These are phyloP conservation scores for Fusarium protoensiforme DNA, from an alignment of 2,329 filamentous ascomycete genomes.

Conservation along the genomic window DNA sequence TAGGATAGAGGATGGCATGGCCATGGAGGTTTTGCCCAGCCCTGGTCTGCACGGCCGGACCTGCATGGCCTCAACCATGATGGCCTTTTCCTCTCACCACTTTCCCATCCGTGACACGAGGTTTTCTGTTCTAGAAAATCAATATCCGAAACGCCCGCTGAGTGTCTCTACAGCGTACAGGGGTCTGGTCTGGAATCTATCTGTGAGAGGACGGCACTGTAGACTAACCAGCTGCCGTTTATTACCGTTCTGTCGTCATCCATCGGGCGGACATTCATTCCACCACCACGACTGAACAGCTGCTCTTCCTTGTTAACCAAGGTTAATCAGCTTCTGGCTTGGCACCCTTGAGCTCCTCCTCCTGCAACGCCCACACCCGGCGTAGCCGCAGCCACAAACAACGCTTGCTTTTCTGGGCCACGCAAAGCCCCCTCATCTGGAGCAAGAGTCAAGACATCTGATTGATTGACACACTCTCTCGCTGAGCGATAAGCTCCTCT, in stretches of 20 bases:
- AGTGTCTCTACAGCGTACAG: neutral
- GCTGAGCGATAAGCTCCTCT: neutral
- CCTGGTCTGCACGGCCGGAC: neutral
- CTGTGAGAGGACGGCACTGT: neutral
- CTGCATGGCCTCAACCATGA: neutral
- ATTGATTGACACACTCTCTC: neutral
- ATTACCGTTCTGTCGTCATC: neutral
- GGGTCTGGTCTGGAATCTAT: neutral
- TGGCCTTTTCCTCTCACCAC: constrained; percentile 1
- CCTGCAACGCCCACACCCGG: constrained; percentile 19
- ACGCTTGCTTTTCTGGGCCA: constrained; percentile 17
- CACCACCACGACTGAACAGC: neutral
- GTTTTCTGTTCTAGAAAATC: constrained; percentile 10
- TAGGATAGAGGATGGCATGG: neutral
- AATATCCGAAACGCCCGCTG: constrained; percentile 15
- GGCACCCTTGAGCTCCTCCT: neutral
- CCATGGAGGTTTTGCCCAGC: neutral
- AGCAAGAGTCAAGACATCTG: constrained; percentile 8
- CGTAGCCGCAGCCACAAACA: constrained; percentile 18
- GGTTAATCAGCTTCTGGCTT: constrained; percentile 6
- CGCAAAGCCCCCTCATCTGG: constrained; percentile 24
- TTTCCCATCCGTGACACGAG: neutral
- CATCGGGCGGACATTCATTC: neutral
- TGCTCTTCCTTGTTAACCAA: constrained; percentile 6
- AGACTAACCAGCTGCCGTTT: neutral